These are phyloP conservation scores for Fusarium succisae DNA, from an alignment of 2,329 filamentous ascomycete genomes.

Conservation along the genomic window DNA sequence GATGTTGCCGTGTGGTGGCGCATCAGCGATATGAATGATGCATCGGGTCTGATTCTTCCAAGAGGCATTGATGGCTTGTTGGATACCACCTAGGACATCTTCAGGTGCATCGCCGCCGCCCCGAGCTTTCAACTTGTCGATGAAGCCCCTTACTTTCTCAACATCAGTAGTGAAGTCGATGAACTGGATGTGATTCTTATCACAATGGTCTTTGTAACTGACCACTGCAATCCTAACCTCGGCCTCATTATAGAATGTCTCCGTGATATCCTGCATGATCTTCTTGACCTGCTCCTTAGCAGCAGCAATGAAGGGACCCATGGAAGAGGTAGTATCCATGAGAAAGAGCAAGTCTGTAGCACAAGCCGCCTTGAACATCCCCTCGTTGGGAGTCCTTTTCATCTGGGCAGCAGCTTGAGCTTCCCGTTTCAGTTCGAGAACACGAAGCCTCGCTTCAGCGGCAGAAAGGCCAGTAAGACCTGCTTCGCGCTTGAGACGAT, in stretches of 20 bases:
- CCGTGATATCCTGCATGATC: conserved; percentile 47
- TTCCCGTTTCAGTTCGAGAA: conserved; percentile 18
- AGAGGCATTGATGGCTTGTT: conserved; percentile 43
- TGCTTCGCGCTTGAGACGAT: conserved; percentile 9
- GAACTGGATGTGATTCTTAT: conserved; percentile 8
- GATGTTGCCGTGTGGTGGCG: conserved; percentile 12
- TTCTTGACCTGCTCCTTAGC: conserved; percentile 48
- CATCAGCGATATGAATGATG: conserved; percentile 28
- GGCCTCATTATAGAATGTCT: conserved; percentile 46
- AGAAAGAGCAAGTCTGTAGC: conserved; percentile 51
- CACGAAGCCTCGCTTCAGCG: conserved; percentile 11
- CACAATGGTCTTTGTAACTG: conserved; percentile 49
- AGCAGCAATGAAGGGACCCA: conserved; percentile 45
- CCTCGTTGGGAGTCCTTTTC: conserved; percentile 18
- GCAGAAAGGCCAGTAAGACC: conserved; percentile 3
- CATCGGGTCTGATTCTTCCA: conserved; percentile 49
- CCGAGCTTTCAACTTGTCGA: neutral
- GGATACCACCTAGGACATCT: conserved; percentile 49
- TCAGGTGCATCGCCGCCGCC: conserved; percentile 48
- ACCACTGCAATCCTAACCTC: conserved; percentile 50
- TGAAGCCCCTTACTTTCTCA: neutral
- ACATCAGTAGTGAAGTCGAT: conserved; percentile 22
- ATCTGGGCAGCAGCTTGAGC: conserved; percentile 10
- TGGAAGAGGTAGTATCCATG: conserved; percentile 50
- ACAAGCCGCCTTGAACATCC: conserved; percentile 47